Evolutionary conservation across 345 rosid species (phyloP).

Genomic region (Hevea brasiliensis): DNA sequence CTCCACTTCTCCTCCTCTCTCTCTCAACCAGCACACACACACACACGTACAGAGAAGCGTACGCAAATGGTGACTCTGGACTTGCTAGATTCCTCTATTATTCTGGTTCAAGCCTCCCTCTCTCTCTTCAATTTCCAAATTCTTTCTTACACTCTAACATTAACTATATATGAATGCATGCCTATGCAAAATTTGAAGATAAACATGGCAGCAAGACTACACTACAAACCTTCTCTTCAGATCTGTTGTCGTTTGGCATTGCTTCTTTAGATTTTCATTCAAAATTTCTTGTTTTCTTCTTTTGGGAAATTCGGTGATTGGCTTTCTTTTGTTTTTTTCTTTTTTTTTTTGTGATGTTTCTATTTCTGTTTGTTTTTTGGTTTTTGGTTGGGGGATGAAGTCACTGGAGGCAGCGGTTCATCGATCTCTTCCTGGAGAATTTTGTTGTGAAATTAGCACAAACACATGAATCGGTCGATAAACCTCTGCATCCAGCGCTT

Average conservation of each 20-base stretch:
- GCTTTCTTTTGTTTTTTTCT: neutral
- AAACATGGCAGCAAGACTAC: neutral
- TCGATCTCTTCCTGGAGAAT: constrained; percentile 86
- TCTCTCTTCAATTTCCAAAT: neutral
- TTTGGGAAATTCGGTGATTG: neutral
- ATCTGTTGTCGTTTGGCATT: neutral
- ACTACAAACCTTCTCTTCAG: neutral
- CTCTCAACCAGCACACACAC: no score
- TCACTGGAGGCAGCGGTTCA: constrained; percentile 99
- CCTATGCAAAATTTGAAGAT: neutral
- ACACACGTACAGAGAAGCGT: neutral
- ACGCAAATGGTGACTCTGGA: constrained; percentile 10
- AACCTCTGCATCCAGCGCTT: constrained; percentile 99
- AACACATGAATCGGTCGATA: constrained; percentile 90
- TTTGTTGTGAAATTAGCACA: constrained; percentile 31
- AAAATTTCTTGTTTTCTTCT: neutral
- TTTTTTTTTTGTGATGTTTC: neutral
- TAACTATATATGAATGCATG: neutral
- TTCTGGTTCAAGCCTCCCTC: neutral
- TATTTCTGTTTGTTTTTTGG: neutral
- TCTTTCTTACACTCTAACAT: neutral
- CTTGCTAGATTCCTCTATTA: neutral
- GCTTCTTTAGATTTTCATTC: neutral
- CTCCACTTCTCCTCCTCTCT: no score
- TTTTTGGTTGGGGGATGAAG: constrained; percentile 29